Conservation (phyloP, 257 asterid genomes). For the Prunella vulgaris region DNA sequence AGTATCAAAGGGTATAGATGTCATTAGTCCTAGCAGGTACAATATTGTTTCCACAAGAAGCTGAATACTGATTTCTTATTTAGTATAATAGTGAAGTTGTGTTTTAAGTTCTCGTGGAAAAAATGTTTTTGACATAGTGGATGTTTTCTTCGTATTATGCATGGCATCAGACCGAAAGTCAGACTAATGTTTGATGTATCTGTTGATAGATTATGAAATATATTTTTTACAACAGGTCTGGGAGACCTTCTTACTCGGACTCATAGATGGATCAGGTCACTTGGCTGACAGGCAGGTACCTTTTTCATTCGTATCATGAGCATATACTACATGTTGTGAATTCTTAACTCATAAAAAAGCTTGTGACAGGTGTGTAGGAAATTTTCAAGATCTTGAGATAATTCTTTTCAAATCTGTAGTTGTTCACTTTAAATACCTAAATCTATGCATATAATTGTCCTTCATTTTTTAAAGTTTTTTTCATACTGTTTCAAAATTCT, state of each 20-base stretch:
- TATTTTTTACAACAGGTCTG: too few species aligned
- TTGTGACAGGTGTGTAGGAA: neutral
- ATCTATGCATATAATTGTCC: too few species aligned
- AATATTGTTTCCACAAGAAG: too few species aligned
- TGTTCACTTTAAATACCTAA: neutral
- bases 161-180: neutral
- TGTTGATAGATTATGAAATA: constrained; percentile 7
- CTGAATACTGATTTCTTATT: too few species aligned
- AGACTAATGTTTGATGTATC: neutral
- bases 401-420: neutral
- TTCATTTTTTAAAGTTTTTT: too few species aligned
- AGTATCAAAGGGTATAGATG: constrained; percentile 87
- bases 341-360: neutral
- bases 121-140: neutral
- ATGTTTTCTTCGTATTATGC: constrained; percentile 4
- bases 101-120: neutral
- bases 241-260: constrained; percentile 60
- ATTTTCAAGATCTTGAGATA: neutral
- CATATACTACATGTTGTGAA: neutral
- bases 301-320: constrained; percentile 21
- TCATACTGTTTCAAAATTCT: too few species aligned
- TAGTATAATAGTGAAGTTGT: constrained; percentile 33
- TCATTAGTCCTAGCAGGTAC: constrained; percentile 95
- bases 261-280: constrained; percentile 94
- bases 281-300: constrained; percentile 84